Percentiles rank a stretch among this genome's conserved stretches.
These are phyloP conservation scores for Kluyveromyces lactis DNA, from an alignment of 805 yeast genomes.

Conservation along the genomic window DNA sequence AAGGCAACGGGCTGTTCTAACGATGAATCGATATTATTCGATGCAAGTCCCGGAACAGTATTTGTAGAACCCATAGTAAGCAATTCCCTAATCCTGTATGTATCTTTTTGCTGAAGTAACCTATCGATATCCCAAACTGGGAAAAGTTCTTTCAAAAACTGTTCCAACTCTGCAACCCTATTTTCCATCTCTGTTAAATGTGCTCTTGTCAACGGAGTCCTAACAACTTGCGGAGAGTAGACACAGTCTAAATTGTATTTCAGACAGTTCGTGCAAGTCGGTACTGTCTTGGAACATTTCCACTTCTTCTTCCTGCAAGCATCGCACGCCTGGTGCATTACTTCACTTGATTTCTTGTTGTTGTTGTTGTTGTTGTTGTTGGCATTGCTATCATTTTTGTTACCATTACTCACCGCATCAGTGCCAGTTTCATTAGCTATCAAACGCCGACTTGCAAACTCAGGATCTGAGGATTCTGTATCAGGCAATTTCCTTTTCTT, in stretches of 20 bases:
- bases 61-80: too few species aligned
- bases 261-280: slow-evolving; percentile 67
- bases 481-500: too few species aligned
- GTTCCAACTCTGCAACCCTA: slow-evolving; percentile 40
- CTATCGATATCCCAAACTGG: slow-evolving; percentile 42
- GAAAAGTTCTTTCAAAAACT: slow-evolving; percentile 33
- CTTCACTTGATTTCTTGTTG: too few species aligned
- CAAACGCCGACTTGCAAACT: too few species aligned
- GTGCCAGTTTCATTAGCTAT: too few species aligned
- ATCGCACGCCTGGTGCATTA: slow-evolving; percentile 45
- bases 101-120: slow-evolving; percentile 14
- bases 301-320: slow-evolving; percentile 74
- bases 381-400: too few species aligned
- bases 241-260: slow-evolving; percentile 67
- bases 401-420: too few species aligned
- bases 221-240: slow-evolving; percentile 68
- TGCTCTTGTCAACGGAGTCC: slow-evolving; percentile 77
- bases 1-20: too few species aligned
- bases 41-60: too few species aligned
- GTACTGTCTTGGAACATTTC: slow-evolving; percentile 71
- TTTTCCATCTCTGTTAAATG: slow-evolving; percentile 71
- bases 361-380: too few species aligned
- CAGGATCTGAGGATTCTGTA: too few species aligned
- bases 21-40: too few species aligned
- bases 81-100: neutral